Conservation (phyloP, 2,329 filamentous ascomycete species). For the Nothopassalora personata region DNA sequence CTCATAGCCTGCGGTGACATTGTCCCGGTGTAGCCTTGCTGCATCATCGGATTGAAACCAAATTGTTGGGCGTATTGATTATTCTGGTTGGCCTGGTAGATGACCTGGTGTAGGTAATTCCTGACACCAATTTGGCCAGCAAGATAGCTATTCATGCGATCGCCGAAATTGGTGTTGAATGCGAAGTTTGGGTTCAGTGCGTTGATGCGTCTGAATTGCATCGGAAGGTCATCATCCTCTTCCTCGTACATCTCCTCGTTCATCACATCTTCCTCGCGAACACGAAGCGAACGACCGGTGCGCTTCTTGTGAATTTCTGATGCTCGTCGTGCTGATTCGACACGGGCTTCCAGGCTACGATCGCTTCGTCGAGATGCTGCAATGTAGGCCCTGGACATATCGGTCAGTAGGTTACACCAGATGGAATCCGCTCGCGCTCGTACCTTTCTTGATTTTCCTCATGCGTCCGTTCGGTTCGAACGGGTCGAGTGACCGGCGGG, state of each 20-base stretch:
- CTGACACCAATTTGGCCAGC: conserved; percentile 55
- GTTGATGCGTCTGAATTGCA: conserved; percentile 60
- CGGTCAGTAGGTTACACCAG: neutral
- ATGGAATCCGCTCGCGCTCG: conserved; percentile 14
- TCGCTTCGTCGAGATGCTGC: conserved; percentile 84
- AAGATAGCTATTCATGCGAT: conserved; percentile 55
- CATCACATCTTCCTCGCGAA: conserved; percentile 79
- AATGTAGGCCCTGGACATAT: conserved; percentile 67
- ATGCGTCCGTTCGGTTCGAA: conserved; percentile 68
- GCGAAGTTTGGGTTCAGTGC: conserved; percentile 48
- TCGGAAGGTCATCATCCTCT: conserved; percentile 74
- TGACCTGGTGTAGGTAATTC: conserved; percentile 43
- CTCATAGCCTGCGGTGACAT: conserved; percentile 26
- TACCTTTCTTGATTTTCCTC: conserved; percentile 74
- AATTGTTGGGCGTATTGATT: conserved; percentile 33
- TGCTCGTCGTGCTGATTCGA: conserved; percentile 80
- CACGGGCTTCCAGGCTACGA: conserved; percentile 76
- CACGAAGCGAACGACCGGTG: conserved; percentile 74
- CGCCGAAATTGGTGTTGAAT: conserved; percentile 50
- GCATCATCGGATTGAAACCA: conserved; percentile 37
- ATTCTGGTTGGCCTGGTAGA: conserved; percentile 40
- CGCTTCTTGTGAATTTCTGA: conserved; percentile 88
- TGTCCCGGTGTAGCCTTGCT: conserved; percentile 24
- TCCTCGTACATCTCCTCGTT: conserved; percentile 97
- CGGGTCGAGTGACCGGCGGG: conserved; percentile 38